These are phyloP conservation scores for Apiospora hydei DNA, from an alignment of 2,329 filamentous ascomycete species.

Conservation along the genomic window DNA sequence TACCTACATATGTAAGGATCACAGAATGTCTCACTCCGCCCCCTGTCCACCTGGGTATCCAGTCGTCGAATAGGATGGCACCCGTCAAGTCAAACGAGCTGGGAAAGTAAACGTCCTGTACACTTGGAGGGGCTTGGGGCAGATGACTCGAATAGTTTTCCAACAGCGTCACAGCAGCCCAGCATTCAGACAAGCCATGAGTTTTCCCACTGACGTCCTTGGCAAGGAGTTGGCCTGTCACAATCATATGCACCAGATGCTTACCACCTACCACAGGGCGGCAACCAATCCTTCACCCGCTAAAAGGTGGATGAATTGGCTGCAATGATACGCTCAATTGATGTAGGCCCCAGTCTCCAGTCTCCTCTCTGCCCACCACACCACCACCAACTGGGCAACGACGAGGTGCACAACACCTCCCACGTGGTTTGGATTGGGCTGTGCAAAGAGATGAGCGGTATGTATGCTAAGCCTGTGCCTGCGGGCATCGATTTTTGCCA, in stretches of 20 bases:
- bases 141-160: constrained; percentile 8
- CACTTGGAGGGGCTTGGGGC: neutral
- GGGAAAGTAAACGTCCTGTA: neutral
- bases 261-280: neutral
- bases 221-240: neutral
- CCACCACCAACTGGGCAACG: neutral
- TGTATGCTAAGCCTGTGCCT: constrained; percentile 10
- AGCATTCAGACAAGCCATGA: neutral
- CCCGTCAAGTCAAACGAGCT: neutral
- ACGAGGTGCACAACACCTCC: neutral
- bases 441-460: constrained; percentile 6
- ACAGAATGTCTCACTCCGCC: neutral
- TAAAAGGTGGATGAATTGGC: neutral
- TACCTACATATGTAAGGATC: neutral
- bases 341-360: neutral
- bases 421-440: neutral
- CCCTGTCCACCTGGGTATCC: neutral
- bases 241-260: neutral
- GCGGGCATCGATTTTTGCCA: neutral
- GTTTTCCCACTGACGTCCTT: neutral
- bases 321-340: neutral
- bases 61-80: neutral
- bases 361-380: neutral
- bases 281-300: neutral
- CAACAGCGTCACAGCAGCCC: neutral